A percentile compares a stretch with the other conserved stretches of the same genome.
Conservation (phyloP, 805 yeast genomes). For the Barnettozyma salicaria region DNA sequence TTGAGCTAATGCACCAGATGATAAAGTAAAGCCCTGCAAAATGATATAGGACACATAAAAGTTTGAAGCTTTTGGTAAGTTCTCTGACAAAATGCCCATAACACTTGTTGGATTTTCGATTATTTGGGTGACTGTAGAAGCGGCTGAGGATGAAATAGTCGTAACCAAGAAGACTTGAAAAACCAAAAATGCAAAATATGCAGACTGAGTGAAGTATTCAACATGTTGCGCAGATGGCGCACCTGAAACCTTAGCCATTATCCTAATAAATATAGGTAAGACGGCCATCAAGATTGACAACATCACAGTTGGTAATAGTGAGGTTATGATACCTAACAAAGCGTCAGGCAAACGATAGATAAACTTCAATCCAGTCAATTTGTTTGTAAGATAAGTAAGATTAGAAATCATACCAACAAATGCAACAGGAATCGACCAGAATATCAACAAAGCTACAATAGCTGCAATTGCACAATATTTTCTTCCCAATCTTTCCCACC, state of each 20-base stretch:
- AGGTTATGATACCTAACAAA: constrained; percentile 59
- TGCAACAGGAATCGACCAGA: constrained; percentile 78
- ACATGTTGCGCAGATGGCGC: constrained; percentile 49
- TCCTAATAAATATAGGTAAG: constrained; percentile 59
- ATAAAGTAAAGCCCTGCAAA: constrained; percentile 60
- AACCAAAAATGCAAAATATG: constrained; percentile 65
- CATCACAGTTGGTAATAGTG: constrained; percentile 61
- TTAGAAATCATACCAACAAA: constrained; percentile 73
- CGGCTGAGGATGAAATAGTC: constrained; percentile 64
- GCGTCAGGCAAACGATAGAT: constrained; percentile 48
- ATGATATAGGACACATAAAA: constrained; percentile 63
- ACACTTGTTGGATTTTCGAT: constrained; percentile 52
- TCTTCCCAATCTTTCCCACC: constrained; percentile 72
- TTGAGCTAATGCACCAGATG: constrained; percentile 63
- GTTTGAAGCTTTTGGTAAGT: constrained; percentile 68
- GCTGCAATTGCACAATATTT: constrained; percentile 45
- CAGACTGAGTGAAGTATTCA: constrained; percentile 59
- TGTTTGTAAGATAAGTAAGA: constrained; percentile 53
- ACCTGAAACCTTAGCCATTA: constrained; percentile 57
- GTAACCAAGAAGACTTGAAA: constrained; percentile 68
- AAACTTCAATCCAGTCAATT: constrained; percentile 48
- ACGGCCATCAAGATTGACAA: constrained; percentile 60
- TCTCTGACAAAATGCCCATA: constrained; percentile 54
- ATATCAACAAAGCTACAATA: constrained; percentile 47
- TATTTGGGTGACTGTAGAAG: constrained; percentile 60